Conservation (phyloP, 805 yeast species). For the Wickerhamomyces canadensis region DNA sequence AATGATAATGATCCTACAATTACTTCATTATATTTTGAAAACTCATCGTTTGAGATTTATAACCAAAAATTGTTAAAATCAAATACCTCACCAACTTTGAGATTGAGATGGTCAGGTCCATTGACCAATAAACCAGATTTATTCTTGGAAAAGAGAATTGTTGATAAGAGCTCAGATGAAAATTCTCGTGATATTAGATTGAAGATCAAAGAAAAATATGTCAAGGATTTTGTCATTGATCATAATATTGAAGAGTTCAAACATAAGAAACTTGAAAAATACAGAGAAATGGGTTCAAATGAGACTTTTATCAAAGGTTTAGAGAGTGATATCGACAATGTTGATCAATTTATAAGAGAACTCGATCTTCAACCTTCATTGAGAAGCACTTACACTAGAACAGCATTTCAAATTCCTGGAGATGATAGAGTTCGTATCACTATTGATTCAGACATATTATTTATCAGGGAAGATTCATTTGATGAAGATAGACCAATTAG, state of each 20-base stretch:
- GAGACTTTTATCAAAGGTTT: conserved; percentile 45
- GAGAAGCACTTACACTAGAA: conserved; percentile 82
- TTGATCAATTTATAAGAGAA: conserved; percentile 58
- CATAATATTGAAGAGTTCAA: conserved; percentile 35
- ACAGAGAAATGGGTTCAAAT: conserved; percentile 56
- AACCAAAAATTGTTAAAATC: conserved; percentile 74
- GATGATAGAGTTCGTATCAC: conserved; percentile 88
- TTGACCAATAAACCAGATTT: conserved; percentile 73
- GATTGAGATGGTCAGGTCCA: conserved; percentile 90
- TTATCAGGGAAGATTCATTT: conserved; percentile 86
- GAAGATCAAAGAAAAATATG: conserved; percentile 72
- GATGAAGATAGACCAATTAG: conserved; percentile 84
- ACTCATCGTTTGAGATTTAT: conserved; percentile 74
- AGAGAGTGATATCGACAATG: conserved; percentile 48
- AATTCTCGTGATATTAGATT: conserved; percentile 62
- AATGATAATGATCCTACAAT: conserved; percentile 70
- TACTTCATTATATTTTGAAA: conserved; percentile 85
- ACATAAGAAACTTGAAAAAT: conserved; percentile 51
- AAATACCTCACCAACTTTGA: conserved; percentile 64
- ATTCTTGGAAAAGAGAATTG: conserved; percentile 72
- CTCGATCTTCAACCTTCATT: conserved; percentile 76
- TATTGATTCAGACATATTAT: conserved; percentile 82
- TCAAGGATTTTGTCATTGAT: conserved; percentile 65
- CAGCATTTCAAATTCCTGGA: conserved; percentile 98
- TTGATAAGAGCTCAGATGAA: conserved; percentile 46